Evolutionary conservation across 441 rosid species (phyloP).

Genomic region (Erodium moschatum): DNA sequence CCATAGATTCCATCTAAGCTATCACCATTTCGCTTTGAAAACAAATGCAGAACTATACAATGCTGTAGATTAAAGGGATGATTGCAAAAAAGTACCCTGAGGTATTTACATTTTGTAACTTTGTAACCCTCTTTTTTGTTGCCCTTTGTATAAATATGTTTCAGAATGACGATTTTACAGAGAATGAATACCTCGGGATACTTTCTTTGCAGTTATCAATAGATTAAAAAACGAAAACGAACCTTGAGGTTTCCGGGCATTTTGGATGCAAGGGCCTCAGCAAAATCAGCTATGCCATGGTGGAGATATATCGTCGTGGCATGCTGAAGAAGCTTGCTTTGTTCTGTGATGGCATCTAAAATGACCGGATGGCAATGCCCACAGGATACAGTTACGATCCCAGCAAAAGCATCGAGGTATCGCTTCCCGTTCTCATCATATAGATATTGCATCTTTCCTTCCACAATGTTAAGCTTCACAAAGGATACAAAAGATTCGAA

Average conservation of each 20-base stretch:
- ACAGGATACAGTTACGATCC: conserved; percentile 81
- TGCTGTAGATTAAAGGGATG: no score
- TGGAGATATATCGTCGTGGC: conserved; percentile 79
- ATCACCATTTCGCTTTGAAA: no score
- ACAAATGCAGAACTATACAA: no score
- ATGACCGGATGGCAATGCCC: conserved; percentile 90
- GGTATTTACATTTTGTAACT: no score
- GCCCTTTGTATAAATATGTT: no score
- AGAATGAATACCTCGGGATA: no score
- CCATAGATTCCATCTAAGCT: no score
- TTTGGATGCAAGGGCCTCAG: conserved; percentile 78
- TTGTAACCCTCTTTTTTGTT: no score
- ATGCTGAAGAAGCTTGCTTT: conserved; percentile 80
- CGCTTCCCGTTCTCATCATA: conserved; percentile 72
- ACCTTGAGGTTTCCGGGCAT: conserved; percentile 92
- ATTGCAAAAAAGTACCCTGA: no score
- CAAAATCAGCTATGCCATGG: conserved; percentile 75
- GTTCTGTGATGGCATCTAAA: conserved; percentile 55
- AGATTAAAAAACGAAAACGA: background rate
- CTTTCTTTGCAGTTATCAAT: no score
- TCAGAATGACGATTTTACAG: no score
- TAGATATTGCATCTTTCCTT: conserved; percentile 95
- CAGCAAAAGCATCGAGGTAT: conserved; percentile 81
- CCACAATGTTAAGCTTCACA: conserved; percentile 66
- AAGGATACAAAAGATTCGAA: background rate